Percentiles rank a stretch among this genome's conserved stretches.
Evolutionary conservation across 441 rosid genomes (phyloP).

Genomic region (Dalechampia spathulata): DNA sequence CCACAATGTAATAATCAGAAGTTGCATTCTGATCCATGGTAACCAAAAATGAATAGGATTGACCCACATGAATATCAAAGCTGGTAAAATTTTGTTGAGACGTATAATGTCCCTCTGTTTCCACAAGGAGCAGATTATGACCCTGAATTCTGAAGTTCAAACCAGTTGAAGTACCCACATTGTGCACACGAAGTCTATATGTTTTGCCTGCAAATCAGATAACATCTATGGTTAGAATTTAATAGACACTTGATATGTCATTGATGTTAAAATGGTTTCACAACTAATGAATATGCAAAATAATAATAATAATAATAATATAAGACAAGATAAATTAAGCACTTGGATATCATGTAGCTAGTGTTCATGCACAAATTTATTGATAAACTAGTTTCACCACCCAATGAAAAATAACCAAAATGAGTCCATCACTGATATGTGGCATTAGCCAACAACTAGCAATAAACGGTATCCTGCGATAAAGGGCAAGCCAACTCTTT

Average conservation of each 20-base stretch:
- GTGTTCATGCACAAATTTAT: neutral
- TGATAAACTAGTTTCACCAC: neutral
- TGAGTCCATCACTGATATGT: neutral
- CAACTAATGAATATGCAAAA: neutral
- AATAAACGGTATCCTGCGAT: neutral
- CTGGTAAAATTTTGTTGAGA: constrained; percentile 56
- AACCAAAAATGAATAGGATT: constrained; percentile 79
- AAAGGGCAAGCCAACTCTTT: neutral
- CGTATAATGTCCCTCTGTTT: constrained; percentile 78
- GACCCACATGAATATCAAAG: constrained; percentile 87
- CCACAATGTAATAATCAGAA: constrained; percentile 81
- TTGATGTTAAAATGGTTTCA: neutral
- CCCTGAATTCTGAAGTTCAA: constrained; percentile 89
- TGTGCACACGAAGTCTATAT: constrained; percentile 71
- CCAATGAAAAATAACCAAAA: neutral
- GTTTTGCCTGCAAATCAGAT: constrained; percentile 61
- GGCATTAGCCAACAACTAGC: neutral
- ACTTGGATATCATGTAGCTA: neutral
- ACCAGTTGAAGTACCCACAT: constrained; percentile 83
- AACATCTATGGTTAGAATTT: constrained; percentile 1
- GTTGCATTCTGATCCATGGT: constrained; percentile 88
- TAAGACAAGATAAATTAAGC: neutral
- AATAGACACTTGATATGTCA: neutral
- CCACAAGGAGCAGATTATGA: constrained; percentile 74
- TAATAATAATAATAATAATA: neutral